Evolutionary conservation across 306 rosid species (phyloP), one percentile per base, ranked within the genome.

Genomic region (Corylus heterophylla): DNA sequence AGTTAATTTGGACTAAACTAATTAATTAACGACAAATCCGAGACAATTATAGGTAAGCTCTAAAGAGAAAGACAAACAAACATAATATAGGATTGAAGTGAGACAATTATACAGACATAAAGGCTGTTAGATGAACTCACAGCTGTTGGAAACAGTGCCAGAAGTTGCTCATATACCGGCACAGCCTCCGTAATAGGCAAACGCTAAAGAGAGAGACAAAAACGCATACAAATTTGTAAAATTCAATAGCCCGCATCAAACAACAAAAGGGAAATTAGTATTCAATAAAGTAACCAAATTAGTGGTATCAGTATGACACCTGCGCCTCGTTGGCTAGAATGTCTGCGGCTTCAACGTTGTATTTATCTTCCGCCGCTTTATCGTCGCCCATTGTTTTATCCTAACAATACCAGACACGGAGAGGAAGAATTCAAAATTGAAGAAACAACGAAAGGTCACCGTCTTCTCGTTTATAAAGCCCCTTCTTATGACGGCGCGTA

Each of bases 171-270:
- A 74, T 92, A 92, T 61, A 94, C 86, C 8, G 97, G 90, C 31
- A 79, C 89, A 25, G 98, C 97, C 85, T 94, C 98, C 12, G 88
- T 80, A 79, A 94, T 89, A 2, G 97, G 91, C 87, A 92, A 92
- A 81, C 74, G 93, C 98, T 94, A 69, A 78, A 69, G 44, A 79
- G 29, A 80, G 37, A 74, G 29, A 81, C 58, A 47, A 14, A 54
- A 51, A 49, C 54, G 50, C n/a, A 54, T 1, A 18, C 0, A 44
- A 64, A 47, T 62, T 14, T 69, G 78, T 16, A 72, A 85, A 62
- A 29, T 22, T 58, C 35, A 58, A 22, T n/a, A 50, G 48, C 35
- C 42, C 56, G 45, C 47, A 22, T 51, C 56, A 37, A 69, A 71
- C 7, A 78, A 18, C 31, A 55, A n/a, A 75, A 20, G 64, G 51